phyloP scores from a whole-genome alignment of 1,284 basidiomycete genomes.

The Sanghuangporus sanghuang region DNA sequence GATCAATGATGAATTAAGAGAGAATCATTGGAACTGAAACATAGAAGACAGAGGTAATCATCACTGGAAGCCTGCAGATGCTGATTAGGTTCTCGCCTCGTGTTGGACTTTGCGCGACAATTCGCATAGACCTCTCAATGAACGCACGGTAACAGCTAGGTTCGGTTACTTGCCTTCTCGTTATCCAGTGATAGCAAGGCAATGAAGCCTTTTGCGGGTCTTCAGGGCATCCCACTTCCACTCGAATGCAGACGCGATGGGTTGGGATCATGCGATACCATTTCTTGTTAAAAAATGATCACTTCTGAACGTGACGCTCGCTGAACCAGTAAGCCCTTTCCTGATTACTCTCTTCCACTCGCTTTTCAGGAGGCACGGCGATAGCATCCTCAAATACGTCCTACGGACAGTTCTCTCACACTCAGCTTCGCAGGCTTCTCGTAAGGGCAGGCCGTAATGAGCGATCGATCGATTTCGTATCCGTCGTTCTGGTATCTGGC shows the following conservation, averaged over 20 bases:
- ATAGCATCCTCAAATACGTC: background rate
- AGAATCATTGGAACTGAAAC: background rate
- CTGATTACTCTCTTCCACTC: background rate
- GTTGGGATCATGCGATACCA: background rate
- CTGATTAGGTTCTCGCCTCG: background rate
- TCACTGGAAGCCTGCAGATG: background rate
- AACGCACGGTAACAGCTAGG: background rate
- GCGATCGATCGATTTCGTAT: background rate
- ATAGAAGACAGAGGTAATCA: background rate
- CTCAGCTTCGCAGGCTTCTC: background rate
- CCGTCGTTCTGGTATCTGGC: background rate
- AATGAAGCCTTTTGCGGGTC: background rate
- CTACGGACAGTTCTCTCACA: background rate
- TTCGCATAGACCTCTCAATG: background rate
- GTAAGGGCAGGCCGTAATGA: background rate
- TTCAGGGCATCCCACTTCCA: background rate
- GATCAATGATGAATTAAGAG: background rate
- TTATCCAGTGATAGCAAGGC: background rate
- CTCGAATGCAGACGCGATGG: background rate
- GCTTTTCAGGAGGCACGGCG: background rate
- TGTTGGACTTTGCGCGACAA: background rate
- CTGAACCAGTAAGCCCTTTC: background rate
- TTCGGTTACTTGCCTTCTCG: background rate
- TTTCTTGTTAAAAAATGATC: background rate
- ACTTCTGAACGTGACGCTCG: background rate